Evolutionary conservation across 2,329 filamentous ascomycete species (phyloP).

Genomic region (Nannizziopsis barbatae): DNA sequence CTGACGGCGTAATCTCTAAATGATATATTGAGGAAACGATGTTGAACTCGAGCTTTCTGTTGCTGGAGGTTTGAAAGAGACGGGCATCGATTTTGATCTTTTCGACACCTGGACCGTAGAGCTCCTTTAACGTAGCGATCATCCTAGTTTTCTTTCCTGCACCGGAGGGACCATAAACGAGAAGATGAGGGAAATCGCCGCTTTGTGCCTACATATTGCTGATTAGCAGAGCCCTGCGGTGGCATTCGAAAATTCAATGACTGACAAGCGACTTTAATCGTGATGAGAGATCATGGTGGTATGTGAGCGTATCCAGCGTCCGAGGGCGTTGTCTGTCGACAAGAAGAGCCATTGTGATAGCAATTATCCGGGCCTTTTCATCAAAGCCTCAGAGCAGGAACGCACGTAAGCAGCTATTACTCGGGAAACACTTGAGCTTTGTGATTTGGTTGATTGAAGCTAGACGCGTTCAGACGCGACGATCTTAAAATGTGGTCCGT

Average conservation of each 20-base stretch:
- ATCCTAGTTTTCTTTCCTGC: conserved; percentile 97
- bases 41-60: conserved; percentile 98
- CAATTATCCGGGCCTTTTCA: not conserved
- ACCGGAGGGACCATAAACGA: conserved; percentile 92
- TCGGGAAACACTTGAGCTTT: not conserved
- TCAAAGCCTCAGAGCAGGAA: not conserved
- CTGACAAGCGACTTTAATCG: conserved; percentile 74
- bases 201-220: conserved; percentile 61
- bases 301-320: conserved; percentile 53
- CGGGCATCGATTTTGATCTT: conserved; percentile 99
- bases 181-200: conserved; percentile 93
- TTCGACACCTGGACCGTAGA: conserved; percentile 93
- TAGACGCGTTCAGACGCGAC: conserved; percentile 20
- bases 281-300: conserved; percentile 79
- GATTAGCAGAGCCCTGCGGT: not conserved
- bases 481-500: conserved; percentile 30
- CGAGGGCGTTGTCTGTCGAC: conserved; percentile 52
- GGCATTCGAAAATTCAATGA: not conserved
- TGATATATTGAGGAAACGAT: conserved; percentile 96
- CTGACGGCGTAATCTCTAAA: conserved; percentile 93
- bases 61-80: conserved; percentile 88
- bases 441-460: not conserved
- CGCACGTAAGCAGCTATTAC: not conserved
- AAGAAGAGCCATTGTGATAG: conserved; percentile 46
- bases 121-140: conserved; percentile 84